phyloP scores from a whole-genome alignment of 129 eudicot species.

The Helichrysum umbraculigerum region DNA sequence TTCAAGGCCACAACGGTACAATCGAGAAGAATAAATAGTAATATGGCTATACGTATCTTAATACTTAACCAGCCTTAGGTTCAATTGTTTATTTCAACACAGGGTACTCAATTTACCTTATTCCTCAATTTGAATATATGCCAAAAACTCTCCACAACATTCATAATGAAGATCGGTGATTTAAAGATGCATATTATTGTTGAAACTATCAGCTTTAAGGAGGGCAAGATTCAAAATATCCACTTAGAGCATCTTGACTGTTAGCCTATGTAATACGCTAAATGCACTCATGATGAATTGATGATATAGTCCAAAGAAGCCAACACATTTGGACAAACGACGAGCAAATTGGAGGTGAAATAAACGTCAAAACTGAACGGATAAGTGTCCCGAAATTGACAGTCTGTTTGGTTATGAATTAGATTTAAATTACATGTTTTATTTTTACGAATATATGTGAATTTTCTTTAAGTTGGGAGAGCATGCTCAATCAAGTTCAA shows the following conservation, averaged over 20 bases:
- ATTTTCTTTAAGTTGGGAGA: too few species aligned
- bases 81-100: neutral
- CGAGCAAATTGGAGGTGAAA: neutral
- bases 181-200: constrained; percentile 1
- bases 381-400: too few species aligned
- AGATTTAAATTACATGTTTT: too few species aligned
- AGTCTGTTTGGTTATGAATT: too few species aligned
- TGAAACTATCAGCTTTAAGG: neutral
- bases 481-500: too few species aligned
- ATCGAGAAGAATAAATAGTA: neutral
- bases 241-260: neutral
- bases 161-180: neutral
- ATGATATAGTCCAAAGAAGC: neutral
- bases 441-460: too few species aligned
- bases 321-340: neutral
- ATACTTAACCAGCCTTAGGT: neutral
- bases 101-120: neutral
- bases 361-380: too few species aligned
- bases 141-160: constrained; percentile 7
- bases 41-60: neutral
- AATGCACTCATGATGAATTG: neutral
- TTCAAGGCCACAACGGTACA: constrained; percentile 1
- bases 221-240: neutral
- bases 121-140: neutral
- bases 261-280: neutral